Evolutionary conservation across 2,329 filamentous ascomycete species (phyloP), one percentile per base, ranked within the genome.

Genomic region (Alternaria arbusti): DNA sequence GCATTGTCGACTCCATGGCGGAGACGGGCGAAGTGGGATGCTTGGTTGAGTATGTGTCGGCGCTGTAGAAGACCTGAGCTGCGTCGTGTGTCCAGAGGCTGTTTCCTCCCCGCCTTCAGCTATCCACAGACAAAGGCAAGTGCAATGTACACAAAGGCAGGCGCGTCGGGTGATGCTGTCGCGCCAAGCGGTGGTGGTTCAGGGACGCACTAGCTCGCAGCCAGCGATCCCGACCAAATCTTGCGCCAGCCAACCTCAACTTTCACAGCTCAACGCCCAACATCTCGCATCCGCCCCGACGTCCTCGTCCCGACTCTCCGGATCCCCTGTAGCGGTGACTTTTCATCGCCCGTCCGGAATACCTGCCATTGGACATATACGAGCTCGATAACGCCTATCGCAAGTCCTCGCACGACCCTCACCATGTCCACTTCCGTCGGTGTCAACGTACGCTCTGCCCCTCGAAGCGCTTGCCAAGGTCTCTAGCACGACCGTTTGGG

Each of bases 1-100:
- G 90, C 83, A 91, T 89, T 86, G 91, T 90, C 13, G 74, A 71
- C 57, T 78, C 77, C 77, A 78, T 78, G 55, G 66, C 49, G 63
- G 47, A 59, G 61, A 51, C 50, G 57, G 50, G 36, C 56, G 46
- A 46, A n/a, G 58, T 28, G 64, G 54, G 47, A 59, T 54, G 45
- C 36, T 36, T 47, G 50, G 51, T 26, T 15, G 51, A 11, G 17
- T 51, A 36, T n/a, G 17, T 54, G 52, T 26, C 15, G 32, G 20
- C 5, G 20, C 10, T n/a, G 28, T 40, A n/a, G 20, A 12, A 7
- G 28, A 30, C 9, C 12, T 52, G 4, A 13, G 49, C 4, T 23
- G 49, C 1, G 13, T 36, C 36, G 20, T 23, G 6, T 36, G 0
- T n/a, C 20, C 15, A 22, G 12, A 17, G 13, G 13, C 9, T 5